Evolutionary conservation across 176 grass and related monocot genomes (phyloP).

Genomic region (Guadua angustifolia): DNA sequence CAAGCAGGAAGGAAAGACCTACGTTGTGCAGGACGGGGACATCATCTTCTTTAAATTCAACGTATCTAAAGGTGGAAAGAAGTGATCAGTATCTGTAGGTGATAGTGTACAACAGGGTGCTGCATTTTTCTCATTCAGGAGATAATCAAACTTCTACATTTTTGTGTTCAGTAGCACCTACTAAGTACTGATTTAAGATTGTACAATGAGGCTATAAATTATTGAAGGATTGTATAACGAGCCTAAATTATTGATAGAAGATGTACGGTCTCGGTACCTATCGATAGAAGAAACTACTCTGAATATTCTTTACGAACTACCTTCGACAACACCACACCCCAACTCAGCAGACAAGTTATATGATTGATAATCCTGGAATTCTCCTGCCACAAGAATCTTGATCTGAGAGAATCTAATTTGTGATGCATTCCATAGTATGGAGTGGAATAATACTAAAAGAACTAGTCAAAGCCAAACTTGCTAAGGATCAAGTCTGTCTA

Average conservation of each 20-base stretch:
- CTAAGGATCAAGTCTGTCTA: no score
- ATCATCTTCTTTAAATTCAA: constrained; percentile 99
- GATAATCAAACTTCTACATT: not conserved
- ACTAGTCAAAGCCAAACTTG: no score
- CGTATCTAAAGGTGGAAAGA: constrained; percentile 94
- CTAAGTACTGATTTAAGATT: not conserved
- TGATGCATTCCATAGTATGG: no score
- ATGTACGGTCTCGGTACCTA: constrained; percentile 4
- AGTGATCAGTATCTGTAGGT: constrained; percentile 48
- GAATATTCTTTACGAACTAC: no score
- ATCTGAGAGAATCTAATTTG: no score
- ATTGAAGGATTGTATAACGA: constrained; percentile 38
- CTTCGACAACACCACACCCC: no score
- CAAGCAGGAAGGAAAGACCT: constrained; percentile 95
- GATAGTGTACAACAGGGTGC: not conserved
- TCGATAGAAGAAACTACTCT: no score
- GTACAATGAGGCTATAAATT: constrained; percentile 15
- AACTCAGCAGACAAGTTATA: no score
- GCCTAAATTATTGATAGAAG: not conserved
- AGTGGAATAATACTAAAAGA: no score
- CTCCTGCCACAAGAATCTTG: no score
- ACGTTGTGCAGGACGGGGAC: constrained; percentile 94
- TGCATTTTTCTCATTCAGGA: not conserved
- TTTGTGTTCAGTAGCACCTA: constrained; percentile 31
- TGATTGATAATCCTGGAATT: no score